Base-by-base conservation (phyloP, 2,329 filamentous ascomycete species). In the Exophiala xenobiotica region DNA sequence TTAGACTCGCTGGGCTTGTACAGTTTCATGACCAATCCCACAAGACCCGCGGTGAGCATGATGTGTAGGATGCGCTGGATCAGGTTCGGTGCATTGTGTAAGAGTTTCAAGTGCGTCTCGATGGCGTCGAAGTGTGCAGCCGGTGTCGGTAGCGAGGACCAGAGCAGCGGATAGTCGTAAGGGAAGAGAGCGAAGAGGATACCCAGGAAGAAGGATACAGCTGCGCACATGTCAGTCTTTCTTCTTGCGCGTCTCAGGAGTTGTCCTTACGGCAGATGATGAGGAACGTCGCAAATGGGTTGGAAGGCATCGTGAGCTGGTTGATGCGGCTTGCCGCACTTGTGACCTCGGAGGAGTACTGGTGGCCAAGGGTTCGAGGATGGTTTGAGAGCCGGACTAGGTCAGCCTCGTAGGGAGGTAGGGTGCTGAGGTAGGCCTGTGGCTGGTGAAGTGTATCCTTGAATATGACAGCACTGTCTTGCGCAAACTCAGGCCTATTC, bases 161-260 rank as follows among this genome's bases (percentile, higher is more conserved):
- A 75, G 4, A 75, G 70, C 45, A 75, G 70, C 11, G 73, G 73
- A 61, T 75, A 75, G 66, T 75, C 93, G 78, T 97, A 99, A 56
- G 93, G 91, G 73, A 97, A 95, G 58, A 86, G 85, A 64, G 90
- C 90, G 81, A 97, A 99, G 72, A 99, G 86, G 70, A 97, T 90
- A 64, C 93, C 93, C 59, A 99, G 87, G 81, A 97, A 96, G 82
- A 99, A 99, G 72, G 89, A 96, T 60, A 88, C 90, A 59, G 87
- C 87, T 91, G 63, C 29, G 42, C 45, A 14, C 19, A 37, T 37
- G 46, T 43, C 39, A 48, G 50, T 33, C 42, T 43, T 27, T 48
- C 24, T 33, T 19, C 40, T 42, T 57, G 27, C 22, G 20, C 23
- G 6, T 24, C 22, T 24, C 35, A 14, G 40, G 14, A 16, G 29